These are phyloP conservation scores for Gossypium ekmanianum DNA, from an alignment of 345 rosid species.

Conservation along the genomic window DNA sequence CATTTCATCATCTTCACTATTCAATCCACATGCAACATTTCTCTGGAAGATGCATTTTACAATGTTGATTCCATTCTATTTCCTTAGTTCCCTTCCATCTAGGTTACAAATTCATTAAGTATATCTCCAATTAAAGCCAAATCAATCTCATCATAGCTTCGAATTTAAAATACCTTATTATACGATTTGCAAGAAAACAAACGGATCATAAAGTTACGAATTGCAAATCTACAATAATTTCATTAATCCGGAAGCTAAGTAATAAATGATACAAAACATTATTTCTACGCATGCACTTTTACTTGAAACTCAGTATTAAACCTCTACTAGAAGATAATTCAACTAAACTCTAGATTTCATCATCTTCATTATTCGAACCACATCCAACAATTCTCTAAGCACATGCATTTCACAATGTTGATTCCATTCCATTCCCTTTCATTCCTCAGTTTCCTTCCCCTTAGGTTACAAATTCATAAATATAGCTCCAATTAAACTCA, in stretches of 20 bases:
- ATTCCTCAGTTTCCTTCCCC: conserved; percentile 3
- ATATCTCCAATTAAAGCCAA: not conserved
- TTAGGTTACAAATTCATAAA: no score
- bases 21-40: not conserved
- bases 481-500: no score
- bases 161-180: not conserved
- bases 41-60: not conserved
- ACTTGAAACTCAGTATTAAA: no score
- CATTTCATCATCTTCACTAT: not conserved
- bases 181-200: not conserved
- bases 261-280: no score
- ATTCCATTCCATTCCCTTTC: not conserved
- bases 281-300: no score
- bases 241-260: not conserved
- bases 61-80: not conserved
- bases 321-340: no score
- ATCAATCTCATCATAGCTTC: not conserved
- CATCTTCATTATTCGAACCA: no score
- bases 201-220: not conserved
- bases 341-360: no score
- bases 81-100: not conserved
- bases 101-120: not conserved
- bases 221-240: not conserved
- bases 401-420: no score
- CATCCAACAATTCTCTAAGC: no score